Conservation (phyloP, 495 filamentous ascomycete species). For the Cairneyella variabilis region DNA sequence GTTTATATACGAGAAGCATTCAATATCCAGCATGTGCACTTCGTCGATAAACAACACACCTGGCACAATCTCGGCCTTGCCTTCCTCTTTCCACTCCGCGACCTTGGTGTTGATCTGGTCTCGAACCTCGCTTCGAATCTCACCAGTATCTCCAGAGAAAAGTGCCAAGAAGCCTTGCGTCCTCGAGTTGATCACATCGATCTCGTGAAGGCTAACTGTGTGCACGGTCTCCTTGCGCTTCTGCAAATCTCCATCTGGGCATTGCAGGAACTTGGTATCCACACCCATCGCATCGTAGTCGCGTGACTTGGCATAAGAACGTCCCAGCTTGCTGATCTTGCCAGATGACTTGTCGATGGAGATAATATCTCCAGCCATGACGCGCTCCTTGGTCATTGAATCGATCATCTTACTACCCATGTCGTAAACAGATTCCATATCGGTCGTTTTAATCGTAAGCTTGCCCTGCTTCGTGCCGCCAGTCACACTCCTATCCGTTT, state of each 20-base stretch:
- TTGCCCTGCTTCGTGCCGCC: slow-evolving; percentile 97
- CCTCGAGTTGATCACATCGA: slow-evolving; percentile 97
- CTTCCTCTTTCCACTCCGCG: slow-evolving; percentile 97
- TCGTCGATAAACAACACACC: slow-evolving; percentile 98
- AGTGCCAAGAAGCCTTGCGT: slow-evolving; percentile 95
- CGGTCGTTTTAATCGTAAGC: slow-evolving; percentile 98
- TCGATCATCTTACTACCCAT: slow-evolving; percentile 99
- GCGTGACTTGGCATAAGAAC: slow-evolving; percentile 86
- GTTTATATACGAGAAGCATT: slow-evolving; percentile 98
- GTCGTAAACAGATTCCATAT: slow-evolving; percentile 99
- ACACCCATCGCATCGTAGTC: slow-evolving; percentile 99
- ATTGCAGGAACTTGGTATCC: slow-evolving; percentile 97
- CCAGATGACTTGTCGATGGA: slow-evolving; percentile 97
- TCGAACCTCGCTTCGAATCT: slow-evolving; percentile 93
- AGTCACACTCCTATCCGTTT: slow-evolving; percentile 95
- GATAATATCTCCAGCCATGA: slow-evolving; percentile 97
- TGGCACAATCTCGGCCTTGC: slow-evolving; percentile 96
- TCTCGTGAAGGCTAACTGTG: slow-evolving; percentile 95
- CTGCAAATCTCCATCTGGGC: slow-evolving; percentile 97
- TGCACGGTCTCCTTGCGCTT: slow-evolving; percentile 96
- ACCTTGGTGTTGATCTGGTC: slow-evolving; percentile 99
- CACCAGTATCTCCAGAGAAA: slow-evolving; percentile 96
- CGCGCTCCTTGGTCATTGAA: slow-evolving; percentile 96
- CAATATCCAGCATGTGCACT: slow-evolving; percentile 99
- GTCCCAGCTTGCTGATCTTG: slow-evolving; percentile 93